Conservation (phyloP, 148 eudicot species). For the Simmondsia chinensis region DNA sequence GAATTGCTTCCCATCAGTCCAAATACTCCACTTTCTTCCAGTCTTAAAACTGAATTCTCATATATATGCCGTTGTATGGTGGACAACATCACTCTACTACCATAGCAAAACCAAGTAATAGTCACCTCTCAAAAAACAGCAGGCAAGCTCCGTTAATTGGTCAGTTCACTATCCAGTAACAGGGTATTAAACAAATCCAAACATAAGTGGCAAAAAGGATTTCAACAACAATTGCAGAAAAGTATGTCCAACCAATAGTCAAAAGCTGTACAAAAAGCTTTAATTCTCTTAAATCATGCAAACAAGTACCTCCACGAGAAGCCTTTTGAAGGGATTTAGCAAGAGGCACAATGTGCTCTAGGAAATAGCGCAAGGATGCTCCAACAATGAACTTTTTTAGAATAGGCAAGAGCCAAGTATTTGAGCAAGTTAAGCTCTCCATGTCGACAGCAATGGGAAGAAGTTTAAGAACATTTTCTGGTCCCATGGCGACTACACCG, state of each 20-base stretch:
- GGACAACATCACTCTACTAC: too few relatives aligned
- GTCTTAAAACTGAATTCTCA: too few relatives aligned
- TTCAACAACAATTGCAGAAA: not conserved
- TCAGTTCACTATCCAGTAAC: too few relatives aligned
- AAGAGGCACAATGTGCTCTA: slow-evolving; percentile 68
- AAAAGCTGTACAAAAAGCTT: not conserved
- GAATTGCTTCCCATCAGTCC: too few relatives aligned
- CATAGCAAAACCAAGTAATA: too few relatives aligned
- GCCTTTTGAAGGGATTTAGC: slow-evolving; percentile 50
- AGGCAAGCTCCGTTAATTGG: too few relatives aligned
- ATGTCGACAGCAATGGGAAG: slow-evolving; percentile 46
- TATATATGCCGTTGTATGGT: too few relatives aligned
- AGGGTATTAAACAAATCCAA: too few relatives aligned
- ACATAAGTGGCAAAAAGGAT: too few relatives aligned
- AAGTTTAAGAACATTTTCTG: slow-evolving; percentile 56
- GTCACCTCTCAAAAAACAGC: too few relatives aligned
- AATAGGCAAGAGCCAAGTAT: slow-evolving; percentile 73
- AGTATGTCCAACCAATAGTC: not conserved
- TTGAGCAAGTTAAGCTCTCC: slow-evolving; percentile 51
- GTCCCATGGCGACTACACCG: slow-evolving; percentile 77
- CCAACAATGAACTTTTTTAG: slow-evolving; percentile 47
- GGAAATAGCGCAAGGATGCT: slow-evolving; percentile 62
- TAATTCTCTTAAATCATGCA: not conserved
- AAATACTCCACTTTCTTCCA: too few relatives aligned
- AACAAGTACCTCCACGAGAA: slow-evolving; percentile 52